Percentiles rank a stretch among this genome's conserved stretches.
Conservation (phyloP, 169 alveolate genomes). For the Plasmodium blacklocki region DNA sequence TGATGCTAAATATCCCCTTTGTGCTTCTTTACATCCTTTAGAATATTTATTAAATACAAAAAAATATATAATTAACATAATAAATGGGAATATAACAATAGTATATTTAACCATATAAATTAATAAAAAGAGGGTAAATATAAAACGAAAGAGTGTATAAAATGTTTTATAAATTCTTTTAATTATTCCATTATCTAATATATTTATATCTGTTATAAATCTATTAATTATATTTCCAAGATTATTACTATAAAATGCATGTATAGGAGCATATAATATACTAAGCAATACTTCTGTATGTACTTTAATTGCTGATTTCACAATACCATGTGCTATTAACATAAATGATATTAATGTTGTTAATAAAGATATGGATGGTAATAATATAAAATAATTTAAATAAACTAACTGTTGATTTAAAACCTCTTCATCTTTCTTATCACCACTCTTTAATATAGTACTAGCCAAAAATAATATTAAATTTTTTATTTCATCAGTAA, state of each 20-base stretch:
- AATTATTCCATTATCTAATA: constrained; percentile 78
- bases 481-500: constrained; percentile 63
- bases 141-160: constrained; percentile 60
- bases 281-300: constrained; percentile 77
- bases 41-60: constrained; percentile 63
- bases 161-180: constrained; percentile 77
- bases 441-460: constrained; percentile 11
- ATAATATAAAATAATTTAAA: constrained; percentile 28
- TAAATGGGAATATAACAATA: constrained; percentile 28
- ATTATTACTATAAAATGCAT: constrained; percentile 79
- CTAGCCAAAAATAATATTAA: constrained; percentile 37
- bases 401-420: background rate
- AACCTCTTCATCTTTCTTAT: constrained; percentile 6
- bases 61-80: constrained; percentile 39
- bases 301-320: constrained; percentile 71
- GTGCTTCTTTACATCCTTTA: constrained; percentile 82
- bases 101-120: constrained; percentile 51
- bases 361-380: constrained; percentile 50
- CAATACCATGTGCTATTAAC: constrained; percentile 69
- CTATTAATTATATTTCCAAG: constrained; percentile 79
- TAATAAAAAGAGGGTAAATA: constrained; percentile 64
- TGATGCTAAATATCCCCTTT: constrained; percentile 77
- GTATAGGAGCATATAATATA: constrained; percentile 79
- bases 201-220: constrained; percentile 79
- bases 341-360: constrained; percentile 28